Base-by-base conservation (phyloP, 73 alveolate species). In the Paramecium tetraurelia region DNA sequence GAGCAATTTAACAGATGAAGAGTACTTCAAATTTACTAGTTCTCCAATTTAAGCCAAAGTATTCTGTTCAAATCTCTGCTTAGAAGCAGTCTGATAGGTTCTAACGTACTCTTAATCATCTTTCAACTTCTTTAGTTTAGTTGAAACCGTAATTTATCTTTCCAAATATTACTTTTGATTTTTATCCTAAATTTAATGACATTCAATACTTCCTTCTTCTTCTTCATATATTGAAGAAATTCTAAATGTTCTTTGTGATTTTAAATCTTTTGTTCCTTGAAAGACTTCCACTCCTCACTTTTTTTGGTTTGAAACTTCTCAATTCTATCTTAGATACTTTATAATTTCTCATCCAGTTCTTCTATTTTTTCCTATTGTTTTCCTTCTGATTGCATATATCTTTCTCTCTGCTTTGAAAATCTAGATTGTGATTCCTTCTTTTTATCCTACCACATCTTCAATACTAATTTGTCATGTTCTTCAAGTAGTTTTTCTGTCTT, bases 231-330 rank as follows among this genome's bases (percentile, higher is more conserved):
- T 63, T 20, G 9, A 31, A 63, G 27, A 18, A 27, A 11, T 31
- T 63, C 84, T 33, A 31, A 63, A 63, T 63, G 84, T 63, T 63
- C 84, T 63, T 63, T 63, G 12, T 63, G n/a, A 63, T 63, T 63
- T 63, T 11, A 63, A 31, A 31, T 31, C 12, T 63, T 63, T 63
- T 63, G 31, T 27, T 63, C 84, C 12, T 63, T 63, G 2, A 63
- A 1, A 63, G 50, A 31, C 14, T 63, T 63, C 84, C 84, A 63
- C 9, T 63, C 84, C 12, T 63, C 84, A 63, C 46, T 63, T 33
- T 63, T 63, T 33, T 63, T 27, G 2, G 22, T 63, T 33, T 63
- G 24, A 14, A 33, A 63, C 21, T 63, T 63, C 5, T 63, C 41
- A 27, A 63, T 33, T 24, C 46, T 31, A 12, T 63, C 84, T 31